Percentiles rank a stretch among this genome's conserved stretches.
phyloP scores from a whole-genome alignment of 352 stramenopile genomes.

The Pythium pyrilobum region DNA sequence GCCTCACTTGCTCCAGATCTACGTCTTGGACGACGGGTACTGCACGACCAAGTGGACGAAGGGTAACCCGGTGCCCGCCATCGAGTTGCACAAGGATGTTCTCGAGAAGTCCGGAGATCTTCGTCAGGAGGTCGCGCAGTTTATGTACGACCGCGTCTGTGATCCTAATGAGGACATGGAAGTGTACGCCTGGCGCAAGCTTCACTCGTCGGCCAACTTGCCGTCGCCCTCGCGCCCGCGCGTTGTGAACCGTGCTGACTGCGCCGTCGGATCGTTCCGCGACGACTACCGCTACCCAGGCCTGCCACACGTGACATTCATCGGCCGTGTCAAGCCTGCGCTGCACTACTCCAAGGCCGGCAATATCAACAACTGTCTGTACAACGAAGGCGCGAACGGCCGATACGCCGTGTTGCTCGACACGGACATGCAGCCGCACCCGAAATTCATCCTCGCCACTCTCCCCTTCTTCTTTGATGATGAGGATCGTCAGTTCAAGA shows the following conservation, averaged over 20 bases:
- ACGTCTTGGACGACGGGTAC: slow-evolving; percentile 82
- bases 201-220: slow-evolving; percentile 79
- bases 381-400: slow-evolving; percentile 81
- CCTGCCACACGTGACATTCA: slow-evolving; percentile 68
- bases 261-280: slow-evolving; percentile 73
- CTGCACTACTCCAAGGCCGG: slow-evolving; percentile 81
- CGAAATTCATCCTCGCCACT: slow-evolving; percentile 77
- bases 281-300: slow-evolving; percentile 85
- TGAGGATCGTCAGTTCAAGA: slow-evolving; percentile 69
- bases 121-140: slow-evolving; percentile 80
- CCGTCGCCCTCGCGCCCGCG: slow-evolving; percentile 60
- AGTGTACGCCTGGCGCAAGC: slow-evolving; percentile 83
- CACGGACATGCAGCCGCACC: slow-evolving; percentile 83
- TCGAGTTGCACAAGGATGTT: slow-evolving; percentile 74
- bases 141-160: slow-evolving; percentile 86
- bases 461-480: slow-evolving; percentile 87
- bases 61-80: slow-evolving; percentile 55
- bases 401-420: slow-evolving; percentile 79
- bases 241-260: slow-evolving; percentile 73
- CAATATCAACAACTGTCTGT: slow-evolving; percentile 89
- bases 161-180: slow-evolving; percentile 85
- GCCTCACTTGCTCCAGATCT: slow-evolving; percentile 81
- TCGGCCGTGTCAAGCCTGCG: slow-evolving; percentile 72
- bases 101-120: slow-evolving; percentile 77
- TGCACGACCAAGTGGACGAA: slow-evolving; percentile 79